These are phyloP conservation scores for Emmonsiellopsis sp. DNA, from an alignment of 2,329 filamentous ascomycete species.

Conservation along the genomic window DNA sequence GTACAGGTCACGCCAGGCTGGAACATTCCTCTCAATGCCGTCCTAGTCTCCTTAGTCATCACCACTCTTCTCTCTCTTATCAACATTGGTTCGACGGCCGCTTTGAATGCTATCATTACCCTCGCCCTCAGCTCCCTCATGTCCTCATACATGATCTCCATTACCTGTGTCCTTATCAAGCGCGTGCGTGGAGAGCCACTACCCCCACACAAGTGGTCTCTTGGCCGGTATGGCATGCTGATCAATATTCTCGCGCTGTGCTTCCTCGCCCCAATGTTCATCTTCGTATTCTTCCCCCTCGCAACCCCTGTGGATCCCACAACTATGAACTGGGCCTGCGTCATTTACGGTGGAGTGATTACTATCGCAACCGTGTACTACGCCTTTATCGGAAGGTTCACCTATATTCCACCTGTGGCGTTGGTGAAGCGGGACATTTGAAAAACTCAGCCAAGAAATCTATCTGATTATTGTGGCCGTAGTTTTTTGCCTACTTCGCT, in stretches of 20 bases:
- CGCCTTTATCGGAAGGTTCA: conserved; percentile 27
- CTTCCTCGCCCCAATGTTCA: conserved; percentile 30
- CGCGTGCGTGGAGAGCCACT: conserved; percentile 32
- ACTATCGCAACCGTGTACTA: conserved; percentile 37
- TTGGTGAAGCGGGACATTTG: conserved; percentile 20
- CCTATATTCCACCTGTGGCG: conserved; percentile 32
- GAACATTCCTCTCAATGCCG: conserved; percentile 39
- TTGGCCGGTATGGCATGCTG: conserved; percentile 36
- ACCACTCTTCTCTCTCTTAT: conserved; percentile 40
- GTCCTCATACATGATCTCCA: conserved; percentile 37
- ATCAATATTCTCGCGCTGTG: conserved; percentile 33
- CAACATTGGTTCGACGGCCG: conserved; percentile 41
- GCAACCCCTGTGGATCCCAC: conserved; percentile 20
- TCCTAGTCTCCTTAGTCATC: conserved; percentile 36
- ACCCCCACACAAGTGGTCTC: conserved; percentile 34
- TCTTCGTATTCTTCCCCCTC: conserved; percentile 39
- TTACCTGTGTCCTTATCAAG: conserved; percentile 37
- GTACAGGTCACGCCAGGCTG: conserved; percentile 26
- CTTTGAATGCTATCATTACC: conserved; percentile 36
- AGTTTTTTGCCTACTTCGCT: not conserved
- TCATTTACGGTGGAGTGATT: conserved; percentile 37
- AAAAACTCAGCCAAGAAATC: not conserved
- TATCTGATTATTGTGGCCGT: not conserved
- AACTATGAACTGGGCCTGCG: conserved; percentile 41
- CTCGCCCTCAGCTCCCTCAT: conserved; percentile 33